These are phyloP conservation scores for Coemansia sp. DNA, from an alignment of 192 early-diverging fungal genomes.

Conservation along the genomic window DNA sequence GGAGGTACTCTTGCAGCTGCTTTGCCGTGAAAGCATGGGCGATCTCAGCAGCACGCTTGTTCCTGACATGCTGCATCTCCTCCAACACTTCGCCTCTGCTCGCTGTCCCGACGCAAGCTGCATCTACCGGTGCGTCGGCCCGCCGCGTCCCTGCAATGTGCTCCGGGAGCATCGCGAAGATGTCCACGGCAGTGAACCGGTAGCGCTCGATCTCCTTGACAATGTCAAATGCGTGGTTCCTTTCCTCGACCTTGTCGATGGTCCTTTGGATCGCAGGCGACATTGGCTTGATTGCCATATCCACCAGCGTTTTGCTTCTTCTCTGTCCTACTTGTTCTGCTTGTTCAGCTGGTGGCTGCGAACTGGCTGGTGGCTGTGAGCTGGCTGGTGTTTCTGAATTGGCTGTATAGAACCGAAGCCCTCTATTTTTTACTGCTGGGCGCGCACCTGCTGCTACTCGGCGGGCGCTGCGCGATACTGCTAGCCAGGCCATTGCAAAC, in stretches of 20 bases:
- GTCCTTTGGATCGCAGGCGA: slow-evolving; percentile 29
- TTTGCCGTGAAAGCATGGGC: slow-evolving; percentile 10
- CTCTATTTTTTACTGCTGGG: neutral
- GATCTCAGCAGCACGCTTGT: slow-evolving; percentile 11
- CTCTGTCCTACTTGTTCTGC: neutral
- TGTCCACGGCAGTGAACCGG: slow-evolving; percentile 30
- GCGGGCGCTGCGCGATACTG: neutral
- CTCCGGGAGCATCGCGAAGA: slow-evolving; percentile 23
- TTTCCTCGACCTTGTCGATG: slow-evolving; percentile 14
- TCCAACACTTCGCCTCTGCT: slow-evolving; percentile 11
- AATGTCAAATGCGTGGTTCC: slow-evolving; percentile 1
- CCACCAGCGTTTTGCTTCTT: neutral
- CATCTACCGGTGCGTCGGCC: neutral
- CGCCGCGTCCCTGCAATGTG: neutral
- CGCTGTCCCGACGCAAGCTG: slow-evolving; percentile 6
- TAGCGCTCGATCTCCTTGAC: slow-evolving; percentile 23
- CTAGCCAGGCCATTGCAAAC: neutral
- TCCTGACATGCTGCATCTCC: slow-evolving; percentile 16
- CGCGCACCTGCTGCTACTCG: neutral
- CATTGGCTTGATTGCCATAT: slow-evolving; percentile 18
- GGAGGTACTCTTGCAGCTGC: slow-evolving; percentile 38
- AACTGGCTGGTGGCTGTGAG: neutral
- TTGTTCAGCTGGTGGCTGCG: neutral
- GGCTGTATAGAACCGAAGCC: neutral
- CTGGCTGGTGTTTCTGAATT: neutral